Base-by-base conservation (phyloP, 306 rosid species). In the Castanea crenata region DNA sequence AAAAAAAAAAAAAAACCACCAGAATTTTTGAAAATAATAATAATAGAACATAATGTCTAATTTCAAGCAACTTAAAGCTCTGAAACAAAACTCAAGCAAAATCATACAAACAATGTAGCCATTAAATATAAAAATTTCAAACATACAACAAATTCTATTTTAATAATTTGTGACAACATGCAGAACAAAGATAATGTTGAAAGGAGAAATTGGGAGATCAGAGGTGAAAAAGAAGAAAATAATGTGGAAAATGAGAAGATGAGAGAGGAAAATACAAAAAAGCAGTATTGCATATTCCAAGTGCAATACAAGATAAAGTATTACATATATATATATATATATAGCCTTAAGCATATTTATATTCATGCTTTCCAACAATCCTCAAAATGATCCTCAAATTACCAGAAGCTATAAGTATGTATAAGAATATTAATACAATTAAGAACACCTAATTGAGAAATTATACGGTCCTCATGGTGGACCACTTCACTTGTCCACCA, bases 1-100 rank as follows among this genome's bases (percentile, higher is more conserved):
- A 25, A 25, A 46, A 62, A 57, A 25, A 46, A 62, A 57, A 46
- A 78, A 78, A 61, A 82, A 69, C 25, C 27, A 34, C 21, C 29
- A 25, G 0, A 0, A 35, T 35, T 35, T 35, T 6, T 6, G 9
- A 31, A 61, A 41, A 25, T 52, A 18, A 27, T 1, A 7, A 51
- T 8, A 13, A 38, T 18, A 67, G 65, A 59, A 21, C 32, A 23
- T 21, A 10, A 9, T 59, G 65, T 59, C 32, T 59, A 23, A 59
- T 23, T 59, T 59, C 31, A 23, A 23, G 34, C 23, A 59, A 49
- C 16, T 49, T 49, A 15, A 49, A 49, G 54, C 54, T 49, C 54
- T 49, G 16, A 49, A 49, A 49, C 54, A 12, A 49, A 49, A 10
- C 54, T 49, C 54, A 49, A 49, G 54, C 16, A 49, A 49, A 13